Evolutionary conservation across 2,329 filamentous ascomycete species (phyloP).

Genomic region (Mycogone perniciosa): DNA sequence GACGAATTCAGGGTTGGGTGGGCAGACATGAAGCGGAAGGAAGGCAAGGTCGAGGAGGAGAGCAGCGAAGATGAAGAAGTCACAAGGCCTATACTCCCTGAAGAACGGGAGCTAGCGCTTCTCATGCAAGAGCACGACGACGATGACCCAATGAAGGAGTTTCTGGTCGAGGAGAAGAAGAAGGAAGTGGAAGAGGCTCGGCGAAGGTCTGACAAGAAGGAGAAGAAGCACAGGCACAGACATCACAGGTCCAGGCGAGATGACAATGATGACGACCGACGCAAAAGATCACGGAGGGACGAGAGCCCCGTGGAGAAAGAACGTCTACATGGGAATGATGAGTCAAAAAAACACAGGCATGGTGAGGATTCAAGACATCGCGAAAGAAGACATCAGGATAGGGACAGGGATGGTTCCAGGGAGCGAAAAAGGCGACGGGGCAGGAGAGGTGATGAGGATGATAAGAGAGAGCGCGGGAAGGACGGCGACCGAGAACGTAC

Average conservation of each 20-base stretch:
- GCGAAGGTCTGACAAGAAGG: constrained; percentile 45
- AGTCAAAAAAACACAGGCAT: constrained; percentile 24
- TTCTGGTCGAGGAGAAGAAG: constrained; percentile 83
- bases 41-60: constrained; percentile 40
- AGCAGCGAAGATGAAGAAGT: constrained; percentile 34
- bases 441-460: constrained; percentile 20
- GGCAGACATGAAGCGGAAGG: constrained; percentile 51
- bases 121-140: constrained; percentile 80
- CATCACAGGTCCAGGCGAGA: constrained; percentile 37
- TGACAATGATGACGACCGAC: constrained; percentile 25
- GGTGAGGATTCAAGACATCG: constrained; percentile 22
- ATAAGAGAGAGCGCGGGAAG: constrained; percentile 14
- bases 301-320: constrained; percentile 26
- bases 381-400: constrained; percentile 20
- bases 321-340: constrained; percentile 24
- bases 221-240: constrained; percentile 41
- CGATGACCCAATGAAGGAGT: constrained; percentile 96
- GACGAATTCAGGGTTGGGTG: constrained; percentile 54
- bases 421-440: constrained; percentile 19
- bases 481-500: constrained; percentile 21
- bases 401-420: constrained; percentile 2
- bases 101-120: constrained; percentile 72
- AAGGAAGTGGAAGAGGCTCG: constrained; percentile 71
- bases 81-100: constrained; percentile 60
- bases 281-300: constrained; percentile 32